A percentile compares a stretch with the other conserved stretches of the same genome.
phyloP scores from a whole-genome alignment of 108 stramenopile genomes.

The Fistulifera pelliculosa region DNA sequence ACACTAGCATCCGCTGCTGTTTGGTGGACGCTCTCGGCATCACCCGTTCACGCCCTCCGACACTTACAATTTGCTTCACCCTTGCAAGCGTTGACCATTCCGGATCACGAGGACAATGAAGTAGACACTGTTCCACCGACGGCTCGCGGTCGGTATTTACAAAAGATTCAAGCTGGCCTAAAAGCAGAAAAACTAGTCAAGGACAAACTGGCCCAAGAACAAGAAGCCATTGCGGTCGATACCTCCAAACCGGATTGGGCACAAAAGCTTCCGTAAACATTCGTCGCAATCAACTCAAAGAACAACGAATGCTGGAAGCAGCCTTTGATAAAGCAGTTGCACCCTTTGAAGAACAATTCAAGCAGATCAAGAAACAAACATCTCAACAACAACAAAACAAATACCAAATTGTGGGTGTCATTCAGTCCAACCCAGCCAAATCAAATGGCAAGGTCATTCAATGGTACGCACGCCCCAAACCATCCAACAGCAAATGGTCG shows the following conservation, averaged over 20 bases:
- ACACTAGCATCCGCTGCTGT: no score
- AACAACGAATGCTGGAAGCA: slow-evolving; percentile 41
- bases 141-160: slow-evolving; percentile 44
- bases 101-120: slow-evolving; percentile 23
- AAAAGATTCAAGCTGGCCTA: slow-evolving; percentile 49
- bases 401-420: slow-evolving; percentile 82
- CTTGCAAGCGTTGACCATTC: slow-evolving; percentile 70
- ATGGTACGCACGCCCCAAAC: slow-evolving; percentile 79
- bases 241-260: slow-evolving; percentile 42
- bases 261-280: slow-evolving; percentile 29
- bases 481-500: slow-evolving; percentile 62
- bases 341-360: slow-evolving; percentile 21
- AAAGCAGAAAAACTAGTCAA: slow-evolving; percentile 47
- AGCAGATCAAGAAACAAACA: no score
- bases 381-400: neutral
- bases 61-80: slow-evolving; percentile 56
- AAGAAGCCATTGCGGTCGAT: slow-evolving; percentile 11
- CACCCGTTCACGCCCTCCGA: neutral
- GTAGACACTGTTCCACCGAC: slow-evolving; percentile 19
- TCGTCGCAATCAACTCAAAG: slow-evolving; percentile 16
- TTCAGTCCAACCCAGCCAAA: slow-evolving; percentile 15
- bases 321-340: slow-evolving; percentile 58
- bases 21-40: no score
- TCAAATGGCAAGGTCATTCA: slow-evolving; percentile 28
- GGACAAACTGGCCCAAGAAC: slow-evolving; percentile 35